Evolutionary conservation across 1,139 yeast species (phyloP).

Genomic region (Candida buenavistaensis): DNA sequence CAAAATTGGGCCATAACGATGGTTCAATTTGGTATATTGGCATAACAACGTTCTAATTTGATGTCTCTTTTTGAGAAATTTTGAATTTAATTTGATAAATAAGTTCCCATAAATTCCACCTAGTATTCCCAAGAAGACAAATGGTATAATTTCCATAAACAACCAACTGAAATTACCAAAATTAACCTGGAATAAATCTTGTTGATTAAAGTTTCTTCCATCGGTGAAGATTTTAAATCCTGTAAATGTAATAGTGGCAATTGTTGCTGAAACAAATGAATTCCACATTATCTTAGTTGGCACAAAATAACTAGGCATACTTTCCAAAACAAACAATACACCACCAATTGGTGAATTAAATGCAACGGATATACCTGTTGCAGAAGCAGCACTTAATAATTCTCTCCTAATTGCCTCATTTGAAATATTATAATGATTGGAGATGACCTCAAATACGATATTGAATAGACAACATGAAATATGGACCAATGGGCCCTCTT

Average conservation of each 20-base stretch:
- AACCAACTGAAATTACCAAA: slow-evolving; percentile 75
- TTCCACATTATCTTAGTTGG: slow-evolving; percentile 76
- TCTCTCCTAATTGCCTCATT: slow-evolving; percentile 64
- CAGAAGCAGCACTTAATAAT: slow-evolving; percentile 64
- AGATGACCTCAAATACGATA: slow-evolving; percentile 30
- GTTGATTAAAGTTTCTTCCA: slow-evolving; percentile 50
- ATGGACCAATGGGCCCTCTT: slow-evolving; percentile 93
- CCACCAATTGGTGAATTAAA: slow-evolving; percentile 86
- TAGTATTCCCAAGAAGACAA: slow-evolving; percentile 59
- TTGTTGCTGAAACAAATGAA: slow-evolving; percentile 74
- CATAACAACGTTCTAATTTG: slow-evolving; percentile 21
- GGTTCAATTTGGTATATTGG: slow-evolving; percentile 14
- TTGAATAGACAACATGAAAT: slow-evolving; percentile 66
- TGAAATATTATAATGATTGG: slow-evolving; percentile 25
- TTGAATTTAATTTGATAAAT: slow-evolving; percentile 50
- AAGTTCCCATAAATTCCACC: slow-evolving; percentile 70
- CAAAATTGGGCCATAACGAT: slow-evolving; percentile 25
- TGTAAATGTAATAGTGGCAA: slow-evolving; percentile 62
- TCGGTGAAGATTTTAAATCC: slow-evolving; percentile 62
- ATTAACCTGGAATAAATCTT: slow-evolving; percentile 62
- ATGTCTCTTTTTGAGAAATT: slow-evolving; percentile 22
- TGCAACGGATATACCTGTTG: slow-evolving; percentile 76
- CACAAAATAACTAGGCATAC: slow-evolving; percentile 61
- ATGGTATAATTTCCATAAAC: slow-evolving; percentile 66
- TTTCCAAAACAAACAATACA: slow-evolving; percentile 80